phyloP scores from a whole-genome alignment of 2,329 filamentous ascomycete species.

The Stromatinia cepivora region DNA sequence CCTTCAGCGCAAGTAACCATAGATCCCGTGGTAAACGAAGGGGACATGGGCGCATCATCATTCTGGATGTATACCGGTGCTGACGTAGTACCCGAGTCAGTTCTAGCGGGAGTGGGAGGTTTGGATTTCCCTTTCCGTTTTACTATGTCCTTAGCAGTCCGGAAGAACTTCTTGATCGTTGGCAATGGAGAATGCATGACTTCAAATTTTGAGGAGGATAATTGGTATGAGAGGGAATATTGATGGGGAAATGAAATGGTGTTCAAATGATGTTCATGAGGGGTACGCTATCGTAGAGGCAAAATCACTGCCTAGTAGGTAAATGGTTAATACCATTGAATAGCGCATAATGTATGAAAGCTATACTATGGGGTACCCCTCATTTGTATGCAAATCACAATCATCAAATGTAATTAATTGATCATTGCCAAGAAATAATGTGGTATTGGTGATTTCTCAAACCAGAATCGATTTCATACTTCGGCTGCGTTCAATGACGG shows the following conservation, averaged over 20 bases:
- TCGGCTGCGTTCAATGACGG: background rate
- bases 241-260: background rate
- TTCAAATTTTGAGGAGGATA: background rate
- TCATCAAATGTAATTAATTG: background rate
- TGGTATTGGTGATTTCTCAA: background rate
- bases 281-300: too few species aligned
- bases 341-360: background rate
- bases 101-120: background rate
- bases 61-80: background rate
- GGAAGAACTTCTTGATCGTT: background rate
- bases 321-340: background rate
- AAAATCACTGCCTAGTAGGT: background rate
- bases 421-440: background rate
- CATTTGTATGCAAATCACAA: background rate
- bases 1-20: background rate
- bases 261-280: background rate
- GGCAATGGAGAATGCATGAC: background rate
- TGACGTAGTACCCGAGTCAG: background rate
- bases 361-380: background rate
- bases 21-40: background rate
- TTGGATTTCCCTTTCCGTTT: background rate
- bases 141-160: background rate
- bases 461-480: background rate
- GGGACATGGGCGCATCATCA: background rate
- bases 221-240: background rate